These are phyloP conservation scores for Candida smagusa DNA, from an alignment of 1,139 yeast genomes.

Conservation along the genomic window DNA sequence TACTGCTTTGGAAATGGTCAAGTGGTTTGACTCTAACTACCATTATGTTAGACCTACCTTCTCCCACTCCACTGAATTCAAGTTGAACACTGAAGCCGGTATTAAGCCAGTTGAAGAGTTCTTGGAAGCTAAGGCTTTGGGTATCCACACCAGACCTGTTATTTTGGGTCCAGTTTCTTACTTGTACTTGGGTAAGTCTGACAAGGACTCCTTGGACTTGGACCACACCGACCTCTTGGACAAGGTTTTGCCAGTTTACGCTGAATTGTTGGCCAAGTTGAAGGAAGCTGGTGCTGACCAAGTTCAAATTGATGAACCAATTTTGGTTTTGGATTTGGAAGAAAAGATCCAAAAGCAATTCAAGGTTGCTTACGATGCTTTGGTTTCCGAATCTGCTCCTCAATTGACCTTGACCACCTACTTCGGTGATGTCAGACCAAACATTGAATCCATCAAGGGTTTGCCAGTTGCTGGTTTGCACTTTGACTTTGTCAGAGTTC, in stretches of 20 bases:
- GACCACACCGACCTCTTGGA: conserved; percentile 87
- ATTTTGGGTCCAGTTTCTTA: conserved; percentile 94
- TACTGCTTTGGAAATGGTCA: conserved; percentile 98
- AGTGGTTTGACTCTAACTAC: conserved; percentile 99
- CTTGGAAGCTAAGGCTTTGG: conserved; percentile 95
- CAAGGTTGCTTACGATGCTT: conserved; percentile 78
- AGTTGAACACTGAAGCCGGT: conserved; percentile 71
- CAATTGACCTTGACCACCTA: conserved; percentile 82
- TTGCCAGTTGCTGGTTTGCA: conserved; percentile 95
- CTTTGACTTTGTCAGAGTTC: conserved; percentile 93
- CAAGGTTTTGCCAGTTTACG: conserved; percentile 89
- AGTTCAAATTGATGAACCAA: conserved; percentile 97
- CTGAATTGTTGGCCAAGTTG: conserved; percentile 81
- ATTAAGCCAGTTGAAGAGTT: conserved; percentile 95
- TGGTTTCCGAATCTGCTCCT: conserved; percentile 67
- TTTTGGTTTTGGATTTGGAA: conserved; percentile 90
- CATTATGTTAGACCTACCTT: conserved; percentile 99
- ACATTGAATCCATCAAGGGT: conserved; percentile 81
- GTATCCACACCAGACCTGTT: conserved; percentile 96
- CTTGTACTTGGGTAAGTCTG: conserved; percentile 95
- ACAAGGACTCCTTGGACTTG: conserved; percentile 93
- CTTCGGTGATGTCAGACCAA: conserved; percentile 98
- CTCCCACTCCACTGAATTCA: conserved; percentile 92
- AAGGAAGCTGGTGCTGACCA: conserved; percentile 92
- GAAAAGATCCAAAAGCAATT: conserved; percentile 78